Evolutionary conservation across 2,329 filamentous ascomycete species (phyloP).

Genomic region (Phialemoniopsis sp.): DNA sequence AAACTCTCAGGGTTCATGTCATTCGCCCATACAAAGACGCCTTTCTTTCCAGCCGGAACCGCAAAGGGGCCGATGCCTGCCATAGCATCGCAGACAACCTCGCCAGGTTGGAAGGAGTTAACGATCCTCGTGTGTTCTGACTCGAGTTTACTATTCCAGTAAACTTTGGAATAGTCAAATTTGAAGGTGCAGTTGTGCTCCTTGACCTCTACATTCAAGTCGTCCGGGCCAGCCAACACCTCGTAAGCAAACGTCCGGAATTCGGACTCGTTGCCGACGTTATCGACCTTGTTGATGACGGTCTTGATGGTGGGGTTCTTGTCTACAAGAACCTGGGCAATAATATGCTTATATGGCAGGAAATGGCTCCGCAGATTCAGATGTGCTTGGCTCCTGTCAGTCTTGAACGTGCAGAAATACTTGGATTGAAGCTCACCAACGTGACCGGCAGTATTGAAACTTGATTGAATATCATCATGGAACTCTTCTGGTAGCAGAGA

Average conservation of each 20-base stretch:
- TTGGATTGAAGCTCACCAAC: constrained; percentile 51
- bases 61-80: constrained; percentile 95
- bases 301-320: constrained; percentile 81
- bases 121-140: constrained; percentile 83
- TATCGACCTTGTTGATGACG: constrained; percentile 93
- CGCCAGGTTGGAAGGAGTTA: constrained; percentile 71
- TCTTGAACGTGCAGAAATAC: constrained; percentile 1
- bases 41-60: constrained; percentile 82
- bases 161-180: constrained; percentile 95
- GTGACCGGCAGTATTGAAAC: constrained; percentile 87
- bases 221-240: constrained; percentile 74
- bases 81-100: constrained; percentile 96
- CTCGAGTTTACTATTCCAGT: constrained; percentile 94
- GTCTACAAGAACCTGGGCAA: constrained; percentile 81
- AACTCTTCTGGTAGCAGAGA: constrained; percentile 77
- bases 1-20: constrained; percentile 93
- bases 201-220: constrained; percentile 77
- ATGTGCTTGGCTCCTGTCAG: constrained; percentile 55
- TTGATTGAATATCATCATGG: constrained; percentile 75
- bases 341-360: constrained; percentile 78
- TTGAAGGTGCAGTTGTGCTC: constrained; percentile 83
- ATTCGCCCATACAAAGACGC: constrained; percentile 93
- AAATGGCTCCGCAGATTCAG: constrained; percentile 84
- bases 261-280: constrained; percentile 78
- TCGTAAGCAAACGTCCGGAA: constrained; percentile 94